These are phyloP conservation scores for Chlorella sp. DNA, from an alignment of 139 green algal species.

Conservation along the genomic window DNA sequence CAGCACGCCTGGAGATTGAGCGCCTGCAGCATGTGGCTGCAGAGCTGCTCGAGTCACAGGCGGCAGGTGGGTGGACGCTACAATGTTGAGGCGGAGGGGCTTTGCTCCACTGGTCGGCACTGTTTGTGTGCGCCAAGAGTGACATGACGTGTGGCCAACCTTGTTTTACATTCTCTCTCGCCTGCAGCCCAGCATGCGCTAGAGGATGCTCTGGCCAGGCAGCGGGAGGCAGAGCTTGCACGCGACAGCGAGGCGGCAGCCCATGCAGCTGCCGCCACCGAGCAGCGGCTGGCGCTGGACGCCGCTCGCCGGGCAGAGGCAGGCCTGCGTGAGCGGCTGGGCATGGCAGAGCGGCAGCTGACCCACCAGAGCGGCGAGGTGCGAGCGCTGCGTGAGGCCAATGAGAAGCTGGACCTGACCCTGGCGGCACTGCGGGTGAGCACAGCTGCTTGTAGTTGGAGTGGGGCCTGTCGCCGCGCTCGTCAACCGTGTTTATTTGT, in stretches of 20 bases:
- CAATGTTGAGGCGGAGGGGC: too few relatives aligned
- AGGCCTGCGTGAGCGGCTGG: slow-evolving; percentile 2
- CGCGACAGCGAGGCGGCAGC: background rate
- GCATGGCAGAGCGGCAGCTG: slow-evolving; percentile 17
- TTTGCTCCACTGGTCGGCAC: too few relatives aligned
- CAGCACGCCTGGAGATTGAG: slow-evolving; percentile 28
- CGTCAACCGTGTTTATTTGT: too few relatives aligned
- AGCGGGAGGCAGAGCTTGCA: background rate
- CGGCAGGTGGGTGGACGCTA: background rate
- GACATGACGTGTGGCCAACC: too few relatives aligned
- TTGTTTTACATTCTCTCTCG: background rate
- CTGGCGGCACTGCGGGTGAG: slow-evolving; percentile 14
- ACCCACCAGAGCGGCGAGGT: slow-evolving; percentile 21
- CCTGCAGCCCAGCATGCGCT: slow-evolving; percentile 28
- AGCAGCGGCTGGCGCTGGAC: background rate
- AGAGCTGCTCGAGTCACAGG: background rate
- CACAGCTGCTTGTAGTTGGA: too few relatives aligned
- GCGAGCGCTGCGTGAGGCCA: slow-evolving; percentile 31
- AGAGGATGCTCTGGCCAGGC: background rate
- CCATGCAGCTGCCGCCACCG: background rate
- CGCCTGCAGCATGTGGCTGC: slow-evolving; percentile 15
- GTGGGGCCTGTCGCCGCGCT: too few relatives aligned
- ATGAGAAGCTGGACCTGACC: slow-evolving; percentile 28
- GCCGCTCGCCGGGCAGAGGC: slow-evolving; percentile 9
- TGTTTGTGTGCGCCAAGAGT: too few relatives aligned